phyloP scores from a whole-genome alignment of 1,284 basidiomycete genomes.

The Ceratorhiza oryzae-sativae region DNA sequence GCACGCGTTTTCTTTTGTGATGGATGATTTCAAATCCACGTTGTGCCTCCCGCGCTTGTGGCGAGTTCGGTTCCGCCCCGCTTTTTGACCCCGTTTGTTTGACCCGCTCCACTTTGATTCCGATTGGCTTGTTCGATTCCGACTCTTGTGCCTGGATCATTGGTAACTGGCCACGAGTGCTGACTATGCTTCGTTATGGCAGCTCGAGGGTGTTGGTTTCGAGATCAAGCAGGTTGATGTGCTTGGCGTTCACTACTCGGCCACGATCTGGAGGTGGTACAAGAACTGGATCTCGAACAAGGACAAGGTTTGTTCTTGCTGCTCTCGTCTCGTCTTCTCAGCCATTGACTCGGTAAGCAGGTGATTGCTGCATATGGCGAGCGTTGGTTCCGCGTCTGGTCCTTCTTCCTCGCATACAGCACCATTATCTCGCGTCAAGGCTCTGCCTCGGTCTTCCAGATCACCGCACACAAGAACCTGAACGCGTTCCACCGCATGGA shows the following conservation, averaged over 20 bases:
- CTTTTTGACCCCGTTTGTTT: background rate
- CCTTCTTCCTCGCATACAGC: conserved; percentile 87
- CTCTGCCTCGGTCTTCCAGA: conserved; percentile 88
- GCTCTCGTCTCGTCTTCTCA: conserved; percentile 23
- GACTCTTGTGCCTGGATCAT: too few species aligned
- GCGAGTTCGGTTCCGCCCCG: background rate
- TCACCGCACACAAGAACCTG: conserved; percentile 96
- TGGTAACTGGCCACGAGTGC: background rate
- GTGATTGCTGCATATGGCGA: conserved; percentile 5
- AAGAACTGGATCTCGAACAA: conserved; percentile 93
- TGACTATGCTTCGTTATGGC: conserved; percentile 14
- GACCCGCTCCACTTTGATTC: background rate
- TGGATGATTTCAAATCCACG: background rate
- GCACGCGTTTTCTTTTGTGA: background rate
- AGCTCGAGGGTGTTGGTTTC: conserved; percentile 88
- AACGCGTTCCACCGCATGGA: conserved; percentile 92
- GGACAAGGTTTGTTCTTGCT: conserved; percentile 78
- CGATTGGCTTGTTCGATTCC: too few species aligned
- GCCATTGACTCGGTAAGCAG: background rate
- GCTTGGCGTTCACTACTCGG: conserved; percentile 95
- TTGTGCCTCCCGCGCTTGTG: too few species aligned
- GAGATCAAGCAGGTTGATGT: conserved; percentile 98
- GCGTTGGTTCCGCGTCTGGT: conserved; percentile 88
- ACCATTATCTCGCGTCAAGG: conserved; percentile 80
- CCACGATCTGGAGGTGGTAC: conserved; percentile 94